Evolutionary conservation across 257 asterid genomes (phyloP).

Genomic region (Salvia hispanica): DNA sequence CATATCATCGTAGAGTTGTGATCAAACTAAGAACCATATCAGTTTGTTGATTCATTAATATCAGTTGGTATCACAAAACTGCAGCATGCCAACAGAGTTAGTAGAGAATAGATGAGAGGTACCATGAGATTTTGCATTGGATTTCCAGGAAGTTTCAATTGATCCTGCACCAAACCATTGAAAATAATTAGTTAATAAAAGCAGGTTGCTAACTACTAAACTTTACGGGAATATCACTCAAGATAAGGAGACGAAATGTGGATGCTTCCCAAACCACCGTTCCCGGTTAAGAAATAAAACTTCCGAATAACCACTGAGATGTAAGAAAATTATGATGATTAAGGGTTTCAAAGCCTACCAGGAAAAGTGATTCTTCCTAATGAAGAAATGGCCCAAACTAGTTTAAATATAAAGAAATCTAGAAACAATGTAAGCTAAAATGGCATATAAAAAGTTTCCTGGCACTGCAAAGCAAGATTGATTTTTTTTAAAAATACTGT

Average conservation of each 20-base stretch:
- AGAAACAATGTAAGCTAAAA: too few relatives aligned
- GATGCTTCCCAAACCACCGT: background rate
- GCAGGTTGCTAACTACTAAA: too few relatives aligned
- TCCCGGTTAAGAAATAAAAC: background rate
- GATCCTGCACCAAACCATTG: constrained; percentile 48
- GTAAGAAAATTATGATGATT: too few relatives aligned
- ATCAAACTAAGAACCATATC: too few relatives aligned
- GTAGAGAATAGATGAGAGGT: constrained; percentile 24
- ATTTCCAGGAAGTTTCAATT: constrained; percentile 47
- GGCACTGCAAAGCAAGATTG: background rate
- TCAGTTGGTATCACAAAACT: too few relatives aligned
- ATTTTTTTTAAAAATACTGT: background rate
- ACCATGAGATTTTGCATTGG: constrained; percentile 52
- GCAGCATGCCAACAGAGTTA: background rate
- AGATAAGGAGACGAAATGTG: background rate
- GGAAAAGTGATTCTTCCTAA: too few relatives aligned
- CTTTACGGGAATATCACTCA: too few relatives aligned
- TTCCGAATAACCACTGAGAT: background rate
- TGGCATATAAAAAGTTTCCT: too few relatives aligned
- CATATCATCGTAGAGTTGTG: background rate
- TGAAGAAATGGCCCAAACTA: too few relatives aligned
- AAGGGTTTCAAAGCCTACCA: too few relatives aligned
- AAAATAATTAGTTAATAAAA: background rate
- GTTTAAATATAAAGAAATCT: too few relatives aligned
- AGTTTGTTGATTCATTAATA: too few relatives aligned